Base-by-base conservation (phyloP, 2,329 filamentous ascomycete genomes). In the Colletotrichum sp. region DNA sequence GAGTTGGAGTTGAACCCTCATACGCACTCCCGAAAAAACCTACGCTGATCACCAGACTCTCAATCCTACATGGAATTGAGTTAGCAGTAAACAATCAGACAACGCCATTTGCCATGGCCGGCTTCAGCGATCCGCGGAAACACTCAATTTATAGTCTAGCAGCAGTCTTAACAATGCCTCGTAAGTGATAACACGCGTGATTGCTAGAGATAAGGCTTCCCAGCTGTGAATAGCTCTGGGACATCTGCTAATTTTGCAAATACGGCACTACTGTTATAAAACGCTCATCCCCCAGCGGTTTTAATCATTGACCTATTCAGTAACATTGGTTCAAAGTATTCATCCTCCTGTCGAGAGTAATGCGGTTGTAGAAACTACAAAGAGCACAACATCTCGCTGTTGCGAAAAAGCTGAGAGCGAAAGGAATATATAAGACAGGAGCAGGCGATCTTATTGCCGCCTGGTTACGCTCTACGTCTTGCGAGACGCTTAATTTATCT, bases 1-100 rank as follows among this genome's bases (percentile, higher is more conserved):
- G 9, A 9, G 19, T 11, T 44, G 39, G 39, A n/a, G 39, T 44
- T n/a, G 19, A n/a, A n/a, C 8, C 8, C 36, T n/a, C 5, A n/a
- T 5, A 44, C 3, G 9, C 6, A 3, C 2, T 1, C 0, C 0
- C 5, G 3, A n/a, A 1, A 44, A 12, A 1, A 12, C 1, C 19
- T 19, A 44, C 3, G 39, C 39, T 3, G 5, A 44, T 11, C 16
- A n/a, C 0, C 39, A 4, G 4, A 19, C 0, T 6, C 8, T 5
- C 39, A 11, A 44, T 11, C 39, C 39, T 3, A 9, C 16, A 16
- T 36, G 34, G 34, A 27, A 27, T 27, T 27, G 25, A 27, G 25
- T 27, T 27, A 5, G 25, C 25, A 27, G 25, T 27, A 27, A 27
- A 27, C 25, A 27, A 27, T 27, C 25, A 27, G 25, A 27, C 25